Evolutionary conservation across 305 asterid genomes (phyloP), one percentile per base, ranked within the genome.

Genomic region (Fraxinus sp.): DNA sequence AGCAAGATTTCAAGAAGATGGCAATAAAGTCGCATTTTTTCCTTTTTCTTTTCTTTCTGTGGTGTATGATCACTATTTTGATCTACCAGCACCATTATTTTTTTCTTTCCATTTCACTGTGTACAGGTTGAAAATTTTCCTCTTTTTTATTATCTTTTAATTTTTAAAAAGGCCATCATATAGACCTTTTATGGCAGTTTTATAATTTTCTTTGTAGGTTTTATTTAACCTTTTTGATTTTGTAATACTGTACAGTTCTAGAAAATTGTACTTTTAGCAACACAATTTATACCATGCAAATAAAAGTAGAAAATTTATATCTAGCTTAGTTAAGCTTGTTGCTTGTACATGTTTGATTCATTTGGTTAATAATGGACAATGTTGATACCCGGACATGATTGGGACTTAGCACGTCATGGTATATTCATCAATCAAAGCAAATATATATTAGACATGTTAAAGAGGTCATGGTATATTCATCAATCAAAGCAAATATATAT

Each of bases 71-170:
- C 43, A 30, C 75, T 70, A 70, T 70, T 70, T 70, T 30, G 75
- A 70, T 70, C 75, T 28, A 70, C 39, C 41, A 70, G 76, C 43
- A 28, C 37, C 76, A 71, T 70, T 70, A 26, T 30, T 71, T 71
- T 8, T 11, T 28, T 14, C 24, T 32, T 28, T 26, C 20, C 20
- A 64, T 9, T 9, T 24, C 35, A 24, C 18, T 7, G 14, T 70
- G 43, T 71, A 71, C 39, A 32, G 24, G 8, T 20, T 20, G 32
- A 62, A 62, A 62, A 2, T 20, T 20, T 62, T 18, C 32, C 14
- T 62, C 5, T 62, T 62, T 55, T 55, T 70, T 13, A 4, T 35
- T 70, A 1, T 26, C 7, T 26, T 28, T 24, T 28, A 66, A 66
- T 66, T 66, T 66, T 66, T 11, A 28, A 28, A 66, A 66, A 18